phyloP scores from a whole-genome alignment of 1,284 basidiomycete genomes.

The Trichosporon ovoides region DNA sequence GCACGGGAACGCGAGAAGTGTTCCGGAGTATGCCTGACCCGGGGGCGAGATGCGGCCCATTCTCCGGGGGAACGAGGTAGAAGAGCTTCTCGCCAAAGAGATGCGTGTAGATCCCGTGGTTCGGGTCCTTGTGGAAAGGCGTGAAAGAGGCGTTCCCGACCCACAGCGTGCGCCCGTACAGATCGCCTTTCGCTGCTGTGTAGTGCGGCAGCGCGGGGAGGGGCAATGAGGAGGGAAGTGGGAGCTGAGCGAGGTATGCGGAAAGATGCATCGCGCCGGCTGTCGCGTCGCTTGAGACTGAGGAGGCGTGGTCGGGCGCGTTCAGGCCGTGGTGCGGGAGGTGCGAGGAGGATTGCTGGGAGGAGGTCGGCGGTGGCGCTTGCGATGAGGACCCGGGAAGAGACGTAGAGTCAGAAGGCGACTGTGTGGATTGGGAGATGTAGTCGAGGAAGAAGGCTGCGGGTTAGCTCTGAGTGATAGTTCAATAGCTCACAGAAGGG shows the following conservation, averaged over 20 bases:
- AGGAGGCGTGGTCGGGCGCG: neutral
- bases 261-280: neutral
- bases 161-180: conserved; percentile 42
- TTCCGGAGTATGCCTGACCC: neutral
- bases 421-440: neutral
- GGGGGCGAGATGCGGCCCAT: conserved; percentile 22
- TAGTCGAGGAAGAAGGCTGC: conserved; percentile 2
- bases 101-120: conserved; percentile 42
- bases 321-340: neutral
- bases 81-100: conserved; percentile 38
- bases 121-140: conserved; percentile 44
- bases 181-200: conserved; percentile 21
- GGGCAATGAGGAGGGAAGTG: conserved; percentile 21
- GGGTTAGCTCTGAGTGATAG: conserved; percentile 16
- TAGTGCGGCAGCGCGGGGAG: conserved; percentile 34
- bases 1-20: conserved; percentile 34
- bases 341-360: neutral
- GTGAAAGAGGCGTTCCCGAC: conserved; percentile 39
- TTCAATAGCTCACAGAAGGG: conserved; percentile 23
- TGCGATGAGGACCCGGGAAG: neutral
- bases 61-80: conserved; percentile 34
- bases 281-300: neutral
- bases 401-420: neutral
- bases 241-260: conserved; percentile 40
- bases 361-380: too few species aligned